Evolutionary conservation across 768 basidiomycete genomes (phyloP), one percentile per base, ranked within the genome.

Genomic region (Tephrocybe rancida): DNA sequence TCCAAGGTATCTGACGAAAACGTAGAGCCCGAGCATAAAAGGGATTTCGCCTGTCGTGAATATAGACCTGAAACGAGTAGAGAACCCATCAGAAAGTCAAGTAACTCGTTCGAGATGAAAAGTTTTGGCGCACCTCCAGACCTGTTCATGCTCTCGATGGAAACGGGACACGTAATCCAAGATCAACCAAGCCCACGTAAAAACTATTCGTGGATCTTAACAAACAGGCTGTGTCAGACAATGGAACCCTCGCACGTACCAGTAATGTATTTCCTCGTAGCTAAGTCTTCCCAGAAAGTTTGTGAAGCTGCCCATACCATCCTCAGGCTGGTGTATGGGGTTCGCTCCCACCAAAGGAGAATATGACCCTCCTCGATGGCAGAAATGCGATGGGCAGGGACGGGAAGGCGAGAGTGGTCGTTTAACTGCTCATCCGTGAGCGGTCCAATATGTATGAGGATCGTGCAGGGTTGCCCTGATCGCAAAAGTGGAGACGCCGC

Each of bases 1-100:
- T 11, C 48, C 58, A 44, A 55, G 8, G 54, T 64, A 64, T 27
- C 62, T 50, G 22, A 50, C 46, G 21, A 59, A 52, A 13, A 52
- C 30, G 39, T 61, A 64, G 1, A 54, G 24, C 2, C 41, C 10
- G 25, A 57, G 55, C 11, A 54, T 44, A 1, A 3, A 26, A 5
- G 42, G 39, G 18, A 11, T 26, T 34, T 11, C 32, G 21, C 24
- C 48, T 50, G n/a, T 16, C 16, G 8, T 34, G 27, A 42, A 2
- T 14, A 25, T 14, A 19, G 16, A 32, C 29, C 32, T 44, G 25
- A 26, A 30, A 11, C 5, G 16, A 30, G 29, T 13, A n/a, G n/a
- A n/a, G n/a, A 30, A 30, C 29, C 29, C 13, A 30, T 30, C 5
- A 30, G 29, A n/a, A n/a, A n/a, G n/a, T n/a, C n/a, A n/a, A n/a